Base-by-base conservation (phyloP, 1,284 basidiomycete species). In the Ceratobasidium sp. region DNA sequence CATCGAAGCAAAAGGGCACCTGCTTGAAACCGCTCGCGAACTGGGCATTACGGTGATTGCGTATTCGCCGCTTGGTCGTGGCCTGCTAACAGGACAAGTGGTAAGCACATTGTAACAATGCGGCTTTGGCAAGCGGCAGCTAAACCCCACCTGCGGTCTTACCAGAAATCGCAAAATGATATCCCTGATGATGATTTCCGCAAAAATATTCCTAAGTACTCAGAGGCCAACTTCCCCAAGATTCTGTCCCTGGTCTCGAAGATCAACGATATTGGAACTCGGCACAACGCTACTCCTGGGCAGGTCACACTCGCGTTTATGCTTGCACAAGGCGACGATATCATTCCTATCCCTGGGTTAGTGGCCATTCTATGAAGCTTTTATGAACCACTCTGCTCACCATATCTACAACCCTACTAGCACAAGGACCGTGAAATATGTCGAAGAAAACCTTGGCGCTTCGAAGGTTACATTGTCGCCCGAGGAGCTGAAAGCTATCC, bases 221-320 rank as follows among this genome's bases (percentile, higher is more conserved):
- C 80, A 26, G 77, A 80, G 21, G 82, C 86, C 77, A 88, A 90
- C 78, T 88, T 90, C 77, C 84, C 84, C 0, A 86, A 87, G 64
- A 87, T 90, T 63, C 78, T 88, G 21, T 79, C 83, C 18, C 79
- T 91, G 7, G 86, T 85, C 2, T 81, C 86, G 9, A 81, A 80
- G 35, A 78, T 91, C 16, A 77, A 82, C 49, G 75, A 77, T 3
- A 81, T 89, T 35, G 87, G 85, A 0, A 75, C 79, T 50, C 82
- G 80, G 67, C 83, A 88, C 76, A 79, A 81, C 23, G 84, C 84
- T 2, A 87, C 88, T 0, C 73, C 87, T 0, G 84, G 86, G 0
- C 89, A 91, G 78, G 81, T 89, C 18, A 79, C 84, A 0, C 82
- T 91, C 13, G 88, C 90, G 0, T 91, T 89, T 89, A 75, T 89